Conservation (phyloP, 78 protist species). For the Monosiga brevicollis region DNA sequence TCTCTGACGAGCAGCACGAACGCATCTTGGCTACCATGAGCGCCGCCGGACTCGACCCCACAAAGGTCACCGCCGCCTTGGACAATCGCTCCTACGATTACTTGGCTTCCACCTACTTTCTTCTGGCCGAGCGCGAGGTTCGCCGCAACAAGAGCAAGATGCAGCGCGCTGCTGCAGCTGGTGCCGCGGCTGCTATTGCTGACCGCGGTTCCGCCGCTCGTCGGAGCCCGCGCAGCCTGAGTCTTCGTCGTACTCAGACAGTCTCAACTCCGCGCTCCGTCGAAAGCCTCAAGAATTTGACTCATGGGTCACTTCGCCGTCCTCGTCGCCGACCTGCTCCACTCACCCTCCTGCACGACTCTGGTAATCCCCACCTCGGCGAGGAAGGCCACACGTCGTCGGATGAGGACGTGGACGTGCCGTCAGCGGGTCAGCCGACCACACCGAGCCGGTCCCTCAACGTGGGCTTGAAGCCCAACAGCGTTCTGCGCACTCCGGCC, state of each 20-base stretch:
- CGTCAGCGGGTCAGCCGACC: no score
- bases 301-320: no score
- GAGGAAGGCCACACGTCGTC: no score
- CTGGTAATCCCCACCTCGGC: no score
- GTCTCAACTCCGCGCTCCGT: no score
- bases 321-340: no score
- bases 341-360: no score
- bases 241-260: not conserved
- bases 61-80: not conserved
- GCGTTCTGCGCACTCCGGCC: no score
- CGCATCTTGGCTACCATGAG: not conserved
- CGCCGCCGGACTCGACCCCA: not conserved
- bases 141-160: not conserved
- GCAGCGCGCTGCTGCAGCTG: not conserved
- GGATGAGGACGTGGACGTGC: no score
- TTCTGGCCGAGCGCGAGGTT: not conserved
- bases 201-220: not conserved
- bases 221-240: not conserved
- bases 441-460: no score
- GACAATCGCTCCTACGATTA: not conserved
- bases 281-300: no score
- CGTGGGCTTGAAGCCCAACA: no score
- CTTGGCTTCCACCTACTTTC: constrained; percentile 1
- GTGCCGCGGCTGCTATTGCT: not conserved
- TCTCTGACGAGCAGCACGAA: not conserved